phyloP scores from a whole-genome alignment of 2,329 filamentous ascomycete genomes.

The Neonectria coccinea region DNA sequence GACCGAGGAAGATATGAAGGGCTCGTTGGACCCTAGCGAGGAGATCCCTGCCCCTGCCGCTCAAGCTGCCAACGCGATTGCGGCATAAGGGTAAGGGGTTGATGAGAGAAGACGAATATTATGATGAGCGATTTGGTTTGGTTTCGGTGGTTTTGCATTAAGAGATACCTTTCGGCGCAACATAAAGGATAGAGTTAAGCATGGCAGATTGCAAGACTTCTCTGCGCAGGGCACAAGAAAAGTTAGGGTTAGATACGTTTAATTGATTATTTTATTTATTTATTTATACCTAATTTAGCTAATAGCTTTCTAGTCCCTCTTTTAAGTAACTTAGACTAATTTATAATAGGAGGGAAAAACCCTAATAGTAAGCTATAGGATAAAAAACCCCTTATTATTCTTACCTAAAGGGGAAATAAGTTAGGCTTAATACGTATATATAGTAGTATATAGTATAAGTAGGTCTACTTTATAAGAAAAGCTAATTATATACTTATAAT shows the following conservation, averaged over 20 bases:
- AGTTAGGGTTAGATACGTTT: background rate
- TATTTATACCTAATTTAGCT: too few relatives aligned
- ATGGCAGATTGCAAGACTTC: background rate
- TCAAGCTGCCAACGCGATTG: conserved; percentile 31
- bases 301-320: too few relatives aligned
- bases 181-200: conserved; percentile 6
- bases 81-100: conserved; percentile 27
- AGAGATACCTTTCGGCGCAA: conserved; percentile 7
- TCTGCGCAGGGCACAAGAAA: background rate
- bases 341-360: too few relatives aligned
- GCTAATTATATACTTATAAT: too few relatives aligned
- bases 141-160: conserved; percentile 4
- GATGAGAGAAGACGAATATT: conserved; percentile 23
- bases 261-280: too few relatives aligned
- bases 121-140: conserved; percentile 35
- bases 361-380: too few relatives aligned
- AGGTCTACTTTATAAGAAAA: too few relatives aligned
- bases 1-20: conserved; percentile 51
- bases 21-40: conserved; percentile 51
- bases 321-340: too few relatives aligned
- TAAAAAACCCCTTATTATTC: too few relatives aligned
- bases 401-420: too few relatives aligned
- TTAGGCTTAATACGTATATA: too few relatives aligned
- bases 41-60: conserved; percentile 31
- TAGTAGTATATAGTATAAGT: too few relatives aligned